These are phyloP conservation scores for Pyrus hybrid DNA, from an alignment of 331 rosid species.

Conservation along the genomic window DNA sequence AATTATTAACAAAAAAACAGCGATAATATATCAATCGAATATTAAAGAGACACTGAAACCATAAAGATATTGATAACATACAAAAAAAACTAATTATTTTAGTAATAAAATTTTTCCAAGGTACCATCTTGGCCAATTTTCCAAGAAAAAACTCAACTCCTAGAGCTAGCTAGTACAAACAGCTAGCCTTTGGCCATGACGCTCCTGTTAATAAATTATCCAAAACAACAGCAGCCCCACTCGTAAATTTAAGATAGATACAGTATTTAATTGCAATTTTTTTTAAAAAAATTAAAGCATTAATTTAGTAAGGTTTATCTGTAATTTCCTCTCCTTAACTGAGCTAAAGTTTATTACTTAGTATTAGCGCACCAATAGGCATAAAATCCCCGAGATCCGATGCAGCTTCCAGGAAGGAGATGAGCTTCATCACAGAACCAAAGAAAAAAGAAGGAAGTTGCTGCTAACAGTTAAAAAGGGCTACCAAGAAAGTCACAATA, in stretches of 20 bases:
- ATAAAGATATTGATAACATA: too few species aligned
- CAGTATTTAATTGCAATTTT: background rate
- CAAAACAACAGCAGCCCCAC: background rate
- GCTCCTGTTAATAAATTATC: background rate
- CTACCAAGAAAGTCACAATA: background rate
- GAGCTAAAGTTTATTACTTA: background rate
- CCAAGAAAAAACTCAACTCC: background rate
- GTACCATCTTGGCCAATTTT: background rate
- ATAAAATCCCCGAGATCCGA: background rate
- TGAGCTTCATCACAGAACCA: background rate
- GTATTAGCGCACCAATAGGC: background rate
- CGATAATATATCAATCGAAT: too few species aligned
- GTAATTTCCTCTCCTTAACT: background rate
- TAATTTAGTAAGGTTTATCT: background rate
- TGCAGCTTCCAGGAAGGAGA: slow-evolving; percentile 25
- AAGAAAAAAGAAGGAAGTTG: background rate
- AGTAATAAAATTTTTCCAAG: too few species aligned
- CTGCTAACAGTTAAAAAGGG: background rate
- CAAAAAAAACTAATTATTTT: too few species aligned
- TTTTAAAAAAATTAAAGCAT: background rate
- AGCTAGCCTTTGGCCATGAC: background rate
- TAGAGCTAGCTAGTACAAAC: background rate
- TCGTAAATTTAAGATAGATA: background rate
- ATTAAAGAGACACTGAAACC: too few species aligned
- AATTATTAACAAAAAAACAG: too few species aligned